Conservation (phyloP, 1,284 basidiomycete species). For the Ganoderma lingzhi region DNA sequence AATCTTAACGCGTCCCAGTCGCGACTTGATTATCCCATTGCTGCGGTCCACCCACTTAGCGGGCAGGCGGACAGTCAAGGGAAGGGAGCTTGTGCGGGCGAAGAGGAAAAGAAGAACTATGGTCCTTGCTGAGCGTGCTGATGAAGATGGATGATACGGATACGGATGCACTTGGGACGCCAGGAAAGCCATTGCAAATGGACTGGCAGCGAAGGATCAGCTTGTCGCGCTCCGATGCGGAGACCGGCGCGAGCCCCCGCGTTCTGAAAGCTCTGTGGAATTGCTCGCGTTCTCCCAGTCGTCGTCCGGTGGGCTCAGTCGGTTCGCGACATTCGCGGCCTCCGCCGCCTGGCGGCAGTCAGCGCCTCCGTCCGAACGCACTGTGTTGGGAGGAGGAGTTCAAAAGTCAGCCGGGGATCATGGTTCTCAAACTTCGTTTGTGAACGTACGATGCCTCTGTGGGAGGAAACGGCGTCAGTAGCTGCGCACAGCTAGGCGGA, state of each 20-base stretch:
- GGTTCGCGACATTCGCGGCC: constrained; percentile 39
- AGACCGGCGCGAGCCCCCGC: constrained; percentile 32
- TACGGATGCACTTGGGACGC: constrained; percentile 4
- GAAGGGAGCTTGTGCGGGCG: constrained; percentile 22
- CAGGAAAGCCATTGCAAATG: constrained; percentile 9
- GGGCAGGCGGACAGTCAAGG: constrained; percentile 3
- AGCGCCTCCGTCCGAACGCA: constrained; percentile 83
- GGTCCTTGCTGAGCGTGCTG: constrained; percentile 8
- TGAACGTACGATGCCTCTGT: constrained; percentile 47
- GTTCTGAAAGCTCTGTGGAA: constrained; percentile 38
- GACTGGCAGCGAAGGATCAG: constrained; percentile 20
- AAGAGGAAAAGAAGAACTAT: constrained; percentile 8
- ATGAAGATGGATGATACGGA: constrained; percentile 13
- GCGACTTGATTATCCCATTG: neutral
- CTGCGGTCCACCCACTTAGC: neutral
- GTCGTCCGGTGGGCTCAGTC: constrained; percentile 40
- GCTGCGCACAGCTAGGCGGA: constrained; percentile 18
- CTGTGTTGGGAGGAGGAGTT: constrained; percentile 45
- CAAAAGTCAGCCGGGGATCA: constrained; percentile 24
- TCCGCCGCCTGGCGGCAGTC: constrained; percentile 62
- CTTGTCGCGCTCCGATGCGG: constrained; percentile 25
- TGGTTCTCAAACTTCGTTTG: constrained; percentile 22
- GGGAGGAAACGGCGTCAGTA: constrained; percentile 31
- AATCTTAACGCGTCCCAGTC: constrained; percentile 4
- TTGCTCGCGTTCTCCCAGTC: constrained; percentile 42